Base-by-base conservation (phyloP, 2,329 filamentous ascomycete species). In the Penicillium sp. region DNA sequence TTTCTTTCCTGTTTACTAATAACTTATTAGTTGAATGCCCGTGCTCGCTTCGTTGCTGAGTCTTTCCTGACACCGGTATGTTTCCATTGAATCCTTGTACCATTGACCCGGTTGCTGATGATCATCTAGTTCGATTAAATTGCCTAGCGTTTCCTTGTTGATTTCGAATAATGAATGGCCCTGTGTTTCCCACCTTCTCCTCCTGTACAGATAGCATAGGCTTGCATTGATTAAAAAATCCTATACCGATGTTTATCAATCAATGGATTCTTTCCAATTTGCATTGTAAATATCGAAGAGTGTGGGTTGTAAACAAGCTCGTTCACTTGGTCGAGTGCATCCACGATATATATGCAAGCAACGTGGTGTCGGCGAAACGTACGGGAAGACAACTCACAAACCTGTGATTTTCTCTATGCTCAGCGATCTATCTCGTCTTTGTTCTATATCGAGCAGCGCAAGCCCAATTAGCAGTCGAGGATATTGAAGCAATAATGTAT, bases 1-100 rank as follows among this genome's bases (percentile, higher is more conserved):
- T 19, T 40, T 14, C 36, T n/a, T 48, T 9, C 2, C n/a, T 41
- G 10, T 7, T 41, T 18, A 41, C 50, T 53, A 35, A 53, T 34
- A 23, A 6, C n/a, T 29, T 18, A 14, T 5, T 68, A 97, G 93
- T 80, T 99, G 73, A 99, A 99, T 74, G 92, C 94, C 53, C 84
- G 94, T 76, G 94, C 94, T 73, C 88, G 94, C 81, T 99, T 97
- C 72, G 93, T 99, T 47, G 94, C 94, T 44, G 94, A 99, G 77
- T 97, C 94, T 56, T 99, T 99, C 83, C 78, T 99, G 76, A 97
- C 93, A 71, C 94, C 93, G 57, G 90, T 94, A 81, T 62, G 82
- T 55, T 7, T 10, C 35, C 14, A 47, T 51, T 40, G 32, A 41
- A 19, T 19, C 34, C n/a, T 14, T 30, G 14, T 16, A 13, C 10